phyloP scores from a whole-genome alignment of 371 early-diverging fungal species.

The Capillidium heterosporum region DNA sequence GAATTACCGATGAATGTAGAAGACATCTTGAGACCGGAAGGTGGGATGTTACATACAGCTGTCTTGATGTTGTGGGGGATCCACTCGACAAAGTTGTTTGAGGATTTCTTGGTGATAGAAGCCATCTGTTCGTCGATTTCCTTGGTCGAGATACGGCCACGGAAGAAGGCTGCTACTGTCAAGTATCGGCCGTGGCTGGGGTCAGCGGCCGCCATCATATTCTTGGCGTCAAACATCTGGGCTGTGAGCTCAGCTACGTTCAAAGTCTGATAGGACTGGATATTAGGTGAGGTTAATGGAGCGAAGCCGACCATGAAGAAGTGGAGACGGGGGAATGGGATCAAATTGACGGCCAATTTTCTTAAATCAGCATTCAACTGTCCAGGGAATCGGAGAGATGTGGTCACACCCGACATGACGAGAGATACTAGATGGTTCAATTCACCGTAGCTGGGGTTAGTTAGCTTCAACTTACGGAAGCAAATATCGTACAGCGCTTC shows the following conservation, averaged over 20 bases:
- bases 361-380: conserved; percentile 91
- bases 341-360: conserved; percentile 96
- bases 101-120: conserved; percentile 75
- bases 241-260: conserved; percentile 78
- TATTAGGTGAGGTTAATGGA: conserved; percentile 79
- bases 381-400: conserved; percentile 96
- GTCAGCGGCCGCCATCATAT: conserved; percentile 94
- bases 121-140: conserved; percentile 82
- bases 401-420: conserved; percentile 98
- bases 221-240: conserved; percentile 85
- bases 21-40: conserved; percentile 75
- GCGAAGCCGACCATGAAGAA: conserved; percentile 95
- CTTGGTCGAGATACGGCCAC: conserved; percentile 75
- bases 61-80: conserved; percentile 97
- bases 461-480: conserved; percentile 94
- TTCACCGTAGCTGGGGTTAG: conserved; percentile 93
- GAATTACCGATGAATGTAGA: conserved; percentile 89
- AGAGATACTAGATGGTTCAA: conserved; percentile 98
- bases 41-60: conserved; percentile 84
- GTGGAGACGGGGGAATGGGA: conserved; percentile 94
- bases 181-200: conserved; percentile 90
- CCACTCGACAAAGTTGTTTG: conserved; percentile 95
- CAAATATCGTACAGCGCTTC: conserved; percentile 99
- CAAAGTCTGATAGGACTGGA: conserved; percentile 81
- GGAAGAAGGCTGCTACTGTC: conserved; percentile 85